Evolutionary conservation across 2,329 filamentous ascomycete genomes (phyloP), one percentile per base, ranked within the genome.

Genomic region (Curvularia hawaiiensis): DNA sequence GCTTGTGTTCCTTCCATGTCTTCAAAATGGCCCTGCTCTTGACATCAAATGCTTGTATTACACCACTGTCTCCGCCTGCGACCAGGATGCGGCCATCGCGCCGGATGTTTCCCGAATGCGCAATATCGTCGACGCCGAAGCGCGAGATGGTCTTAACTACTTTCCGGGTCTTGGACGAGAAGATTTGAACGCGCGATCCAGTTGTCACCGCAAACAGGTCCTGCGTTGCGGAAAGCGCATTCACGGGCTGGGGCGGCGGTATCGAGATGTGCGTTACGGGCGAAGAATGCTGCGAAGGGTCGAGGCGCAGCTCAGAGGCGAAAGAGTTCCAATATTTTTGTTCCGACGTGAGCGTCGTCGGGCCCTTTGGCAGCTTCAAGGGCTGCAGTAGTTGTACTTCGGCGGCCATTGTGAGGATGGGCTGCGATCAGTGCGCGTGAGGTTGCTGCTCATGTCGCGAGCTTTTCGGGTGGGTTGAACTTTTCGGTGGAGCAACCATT

Each of bases 311-410:
- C 65, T 93, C 91, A 67, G 93, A 95, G 79, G 91, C 92, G 82
- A 99, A 99, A 12, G 90, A 89, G 74, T 90, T 90, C 96, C 96
- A 99, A 83, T 98, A 98, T 65, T 89, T 86, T 79, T 98, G 93
- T 80, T 99, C 95, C 31, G 93, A 89, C 6, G 94, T 97, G 47
- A 94, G 80, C 52, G 91, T 89, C 40, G 90, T 88, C 56, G 92
- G 92, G 50, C 91, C 91, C 62, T 90, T 85, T 56, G 94, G 88
- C 73, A 96, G 85, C 83, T 92, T 96, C 73, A 96, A 81, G 76
- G 89, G 89, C 76, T 88, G 88, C 65, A 96, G 81, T 60, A 90
- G 90, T 77, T 87, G 86, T 70, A 96, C 90, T 80, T 92, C 88
- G 71, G 92, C 90, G 69, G 93, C 92, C 92, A 97, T 97, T 61